Evolutionary conservation across 176 grass and related monocot species (phyloP), one percentile per base, ranked within the genome.

Genomic region (Avena sativa): DNA sequence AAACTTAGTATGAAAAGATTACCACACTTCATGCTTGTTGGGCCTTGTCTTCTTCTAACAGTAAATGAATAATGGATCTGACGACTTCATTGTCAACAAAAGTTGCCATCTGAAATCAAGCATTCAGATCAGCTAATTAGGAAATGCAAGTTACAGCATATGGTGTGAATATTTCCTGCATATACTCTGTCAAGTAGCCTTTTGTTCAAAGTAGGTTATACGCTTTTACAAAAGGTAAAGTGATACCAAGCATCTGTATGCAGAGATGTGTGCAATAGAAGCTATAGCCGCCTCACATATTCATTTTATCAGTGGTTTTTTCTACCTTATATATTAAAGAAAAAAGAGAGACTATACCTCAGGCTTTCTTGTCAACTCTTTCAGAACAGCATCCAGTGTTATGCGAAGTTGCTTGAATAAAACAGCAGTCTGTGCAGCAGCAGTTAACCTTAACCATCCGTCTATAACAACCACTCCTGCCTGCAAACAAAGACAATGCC

Each of bases 31-130:
- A 91, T 58, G 91, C 77, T 92, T 88, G 72, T 56, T 84, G 90
- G 61, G 82, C 84, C 81, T 93, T 95, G n/a, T 96, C 92, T 96
- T 98, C 96, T 89, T 94, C 96, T 82, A 96, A 83, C 57, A 98
- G 63, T 87, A 98, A 91, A 83, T 98, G 90, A 86, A 98, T 88
- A 66, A 98, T 96, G 63, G 93, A 98, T 72, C 85, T 96, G 19
- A 98, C 90, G 74, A 98, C 94, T 95, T 93, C 91, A 85, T 96
- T 93, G 83, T 98, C 85, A 34, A 58, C 84, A 83, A 91, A 94
- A 77, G 88, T 92, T 87, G 84, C 88, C 87, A 86, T 92, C 96
- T 98, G 94, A 77, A 83, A 94, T 70, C 16, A 91, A 51, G 64
- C 51, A 88, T 40, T 26, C 71, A 71, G 40, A 59, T 25, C 75